phyloP scores from a whole-genome alignment of 345 rosid species.

The Alliaria petiolata region DNA sequence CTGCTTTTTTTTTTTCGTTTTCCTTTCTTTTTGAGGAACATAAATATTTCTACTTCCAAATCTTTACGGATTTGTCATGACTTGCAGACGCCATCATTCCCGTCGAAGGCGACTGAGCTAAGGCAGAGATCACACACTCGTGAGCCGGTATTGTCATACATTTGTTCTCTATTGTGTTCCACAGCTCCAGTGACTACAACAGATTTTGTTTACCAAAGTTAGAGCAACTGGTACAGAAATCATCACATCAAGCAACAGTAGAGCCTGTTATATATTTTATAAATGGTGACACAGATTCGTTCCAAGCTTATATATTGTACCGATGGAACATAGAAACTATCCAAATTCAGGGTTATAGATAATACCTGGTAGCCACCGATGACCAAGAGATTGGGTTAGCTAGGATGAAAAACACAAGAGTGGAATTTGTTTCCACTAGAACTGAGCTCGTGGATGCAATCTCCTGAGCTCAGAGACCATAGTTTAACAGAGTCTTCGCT shows the following conservation, averaged over 20 bases:
- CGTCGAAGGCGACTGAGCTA: slow-evolving; percentile 63
- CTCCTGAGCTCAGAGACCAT: slow-evolving; percentile 74
- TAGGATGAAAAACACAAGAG: slow-evolving; percentile 87
- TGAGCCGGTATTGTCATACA: slow-evolving; percentile 71
- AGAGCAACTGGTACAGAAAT: not conserved
- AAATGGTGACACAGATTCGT: not conserved
- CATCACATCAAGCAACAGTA: slow-evolving; percentile 4
- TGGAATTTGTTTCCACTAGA: slow-evolving; percentile 86
- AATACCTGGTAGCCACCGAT: slow-evolving; percentile 86
- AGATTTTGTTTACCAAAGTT: slow-evolving; percentile 4
- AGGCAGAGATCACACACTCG: slow-evolving; percentile 69
- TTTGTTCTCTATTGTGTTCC: slow-evolving; percentile 80
- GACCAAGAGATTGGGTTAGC: slow-evolving; percentile 72
- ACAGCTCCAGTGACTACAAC: slow-evolving; percentile 71
- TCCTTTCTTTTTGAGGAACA: not conserved
- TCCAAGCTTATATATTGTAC: not conserved
- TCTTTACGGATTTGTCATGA: slow-evolving; percentile 85
- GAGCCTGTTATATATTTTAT: too few species aligned
- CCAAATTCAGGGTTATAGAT: not conserved
- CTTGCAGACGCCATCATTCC: slow-evolving; percentile 91
- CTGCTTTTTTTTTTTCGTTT: not conserved
- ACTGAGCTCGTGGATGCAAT: slow-evolving; percentile 67
- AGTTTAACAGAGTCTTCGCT: slow-evolving; percentile 69
- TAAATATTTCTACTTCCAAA: slow-evolving; percentile 64
- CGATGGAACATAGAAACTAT: not conserved